Base-by-base conservation (phyloP, 768 basidiomycete genomes). In the Mycena olivaceomarginata region DNA sequence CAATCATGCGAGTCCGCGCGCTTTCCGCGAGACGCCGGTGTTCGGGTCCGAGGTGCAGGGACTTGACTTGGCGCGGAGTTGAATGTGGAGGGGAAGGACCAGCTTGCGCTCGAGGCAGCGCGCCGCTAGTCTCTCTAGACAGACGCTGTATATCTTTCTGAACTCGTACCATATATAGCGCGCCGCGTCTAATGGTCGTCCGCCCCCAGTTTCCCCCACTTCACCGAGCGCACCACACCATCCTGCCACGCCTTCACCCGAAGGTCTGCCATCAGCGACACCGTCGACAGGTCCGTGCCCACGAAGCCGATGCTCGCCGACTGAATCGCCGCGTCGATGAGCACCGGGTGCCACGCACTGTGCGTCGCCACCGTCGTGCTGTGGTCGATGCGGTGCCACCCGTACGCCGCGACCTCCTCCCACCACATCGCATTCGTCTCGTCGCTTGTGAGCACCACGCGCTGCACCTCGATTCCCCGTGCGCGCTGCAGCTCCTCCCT, bases 271-370 rank as follows among this genome's bases (percentile, higher is more conserved):
- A 91, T 65, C 31, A 89, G 69, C 37, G 88, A 88, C 85, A 90
- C 89, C 45, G 90, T 91, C 64, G 89, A 90, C 51, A 80, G 72
- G 31, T 87, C 83, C 7, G 90, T 90, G 18, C 91, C 91, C 5
- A 92, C 87, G 65, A 92, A 86, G 20, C 89, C 91, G 15, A 83
- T 77, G 8, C 85, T 89, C 56, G 80, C 82, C 2, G 89, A 89
- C 73, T 91, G 91, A 48, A 90, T 85, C 18, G 88, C 88, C 7
- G 89, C 86, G 74, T 91, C 91, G 25, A 91, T 79, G 63, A 91
- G 79, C 20, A 88, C 74, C 5, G 89, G 88, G 76, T 90, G 88
- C 75, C 89, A 89, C 39, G 67, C 64, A 13, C 86, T 85, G 77
- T 78, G 60, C 22, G 5, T 51, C 45, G 16, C 41, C 57, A 9